Percentiles rank a stretch among this genome's conserved stretches.
These are phyloP conservation scores for Carex kokanica DNA, from an alignment of 176 grass and related monocot species.

Conservation along the genomic window DNA sequence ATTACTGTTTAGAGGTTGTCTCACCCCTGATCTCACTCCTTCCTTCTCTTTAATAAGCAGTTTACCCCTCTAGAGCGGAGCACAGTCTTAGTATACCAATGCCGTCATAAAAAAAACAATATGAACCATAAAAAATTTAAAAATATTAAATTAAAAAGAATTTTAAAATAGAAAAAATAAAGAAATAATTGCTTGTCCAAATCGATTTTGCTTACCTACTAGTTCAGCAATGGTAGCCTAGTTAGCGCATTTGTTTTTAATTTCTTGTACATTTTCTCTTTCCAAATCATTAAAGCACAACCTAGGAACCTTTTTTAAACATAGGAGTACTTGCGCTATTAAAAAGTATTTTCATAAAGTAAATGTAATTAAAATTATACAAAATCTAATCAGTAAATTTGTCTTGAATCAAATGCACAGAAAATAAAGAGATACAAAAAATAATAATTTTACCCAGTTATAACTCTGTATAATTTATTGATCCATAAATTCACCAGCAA, in stretches of 20 bases:
- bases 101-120: background rate
- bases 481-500: background rate
- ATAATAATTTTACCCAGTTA: background rate
- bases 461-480: background rate
- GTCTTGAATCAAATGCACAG: background rate
- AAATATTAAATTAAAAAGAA: background rate
- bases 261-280: background rate
- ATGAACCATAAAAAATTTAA: background rate
- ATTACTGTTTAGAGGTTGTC: too few relatives aligned
- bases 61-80: too few relatives aligned
- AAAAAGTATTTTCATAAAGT: background rate
- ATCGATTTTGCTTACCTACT: background rate
- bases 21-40: too few relatives aligned
- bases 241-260: background rate
- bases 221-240: too few relatives aligned
- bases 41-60: too few relatives aligned
- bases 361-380: background rate
- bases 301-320: background rate
- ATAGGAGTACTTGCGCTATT: background rate
- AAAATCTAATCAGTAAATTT: background rate
- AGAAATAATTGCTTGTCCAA: background rate
- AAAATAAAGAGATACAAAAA: background rate
- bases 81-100: too few relatives aligned
- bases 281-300: constrained; percentile 7
- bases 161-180: background rate